These are phyloP conservation scores for Sarocladium kiliense DNA, from an alignment of 2,329 filamentous ascomycete species.

Conservation along the genomic window DNA sequence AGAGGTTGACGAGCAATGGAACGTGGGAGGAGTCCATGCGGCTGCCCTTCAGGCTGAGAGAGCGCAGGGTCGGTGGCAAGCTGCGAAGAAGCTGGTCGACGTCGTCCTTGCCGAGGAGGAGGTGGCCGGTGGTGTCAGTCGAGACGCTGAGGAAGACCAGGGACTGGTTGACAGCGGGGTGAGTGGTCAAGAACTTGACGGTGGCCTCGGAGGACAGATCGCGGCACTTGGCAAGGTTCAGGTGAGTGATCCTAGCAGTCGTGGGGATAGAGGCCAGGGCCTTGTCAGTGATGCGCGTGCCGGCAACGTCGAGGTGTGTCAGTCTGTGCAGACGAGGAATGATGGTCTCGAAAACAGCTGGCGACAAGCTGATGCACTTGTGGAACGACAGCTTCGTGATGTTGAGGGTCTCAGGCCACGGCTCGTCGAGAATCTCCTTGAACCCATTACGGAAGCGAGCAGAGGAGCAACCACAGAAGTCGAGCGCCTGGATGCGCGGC, in stretches of 20 bases:
- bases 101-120: constrained; percentile 63
- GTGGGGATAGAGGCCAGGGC: constrained; percentile 65
- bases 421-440: constrained; percentile 44
- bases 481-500: constrained; percentile 59
- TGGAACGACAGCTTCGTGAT: constrained; percentile 70
- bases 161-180: constrained; percentile 60
- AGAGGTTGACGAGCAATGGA: constrained; percentile 56
- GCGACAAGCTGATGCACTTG: constrained; percentile 68
- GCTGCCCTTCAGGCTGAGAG: constrained; percentile 71
- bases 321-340: constrained; percentile 64
- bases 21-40: constrained; percentile 63
- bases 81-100: constrained; percentile 59
- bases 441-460: constrained; percentile 62
- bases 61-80: constrained; percentile 63
- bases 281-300: constrained; percentile 68
- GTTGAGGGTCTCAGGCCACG: constrained; percentile 49
- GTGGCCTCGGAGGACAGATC: constrained; percentile 61
- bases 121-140: constrained; percentile 66
- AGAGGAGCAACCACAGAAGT: constrained; percentile 74
- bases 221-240: constrained; percentile 74
- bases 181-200: constrained; percentile 64
- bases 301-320: constrained; percentile 75
- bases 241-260: constrained; percentile 69
- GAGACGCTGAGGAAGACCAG: constrained; percentile 70
- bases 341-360: constrained; percentile 61